A percentile compares a stretch with the other conserved stretches of the same genome.
Evolutionary conservation across 2,329 filamentous ascomycete genomes (phyloP).

Genomic region (Xylaria sp.): DNA sequence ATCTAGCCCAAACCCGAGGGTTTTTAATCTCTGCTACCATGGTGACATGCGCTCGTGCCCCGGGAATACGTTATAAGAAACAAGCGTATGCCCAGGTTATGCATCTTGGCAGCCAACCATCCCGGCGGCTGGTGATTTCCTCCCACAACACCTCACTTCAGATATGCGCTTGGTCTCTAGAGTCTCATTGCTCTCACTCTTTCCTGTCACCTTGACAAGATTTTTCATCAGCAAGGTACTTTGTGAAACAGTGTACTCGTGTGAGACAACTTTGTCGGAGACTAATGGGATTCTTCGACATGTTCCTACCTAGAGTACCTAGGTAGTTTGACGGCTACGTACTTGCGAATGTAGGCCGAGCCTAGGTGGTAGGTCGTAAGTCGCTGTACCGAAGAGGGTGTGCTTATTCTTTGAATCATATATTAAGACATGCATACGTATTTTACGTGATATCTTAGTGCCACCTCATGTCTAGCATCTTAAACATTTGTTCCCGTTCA

Average conservation of each 20-base stretch:
- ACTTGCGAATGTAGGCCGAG: conserved; percentile 11
- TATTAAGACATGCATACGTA: not conserved
- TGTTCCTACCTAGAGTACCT: no score
- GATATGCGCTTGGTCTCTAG: not conserved
- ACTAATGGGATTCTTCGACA: conserved; percentile 6
- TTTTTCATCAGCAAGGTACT: not conserved
- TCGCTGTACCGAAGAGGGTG: conserved; percentile 7
- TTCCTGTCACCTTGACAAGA: not conserved
- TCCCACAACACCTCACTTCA: not conserved
- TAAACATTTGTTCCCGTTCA: not conserved
- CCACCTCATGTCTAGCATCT: not conserved
- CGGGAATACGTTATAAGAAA: no score
- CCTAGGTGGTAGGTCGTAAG: not conserved
- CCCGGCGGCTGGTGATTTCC: not conserved
- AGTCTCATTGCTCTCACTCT: not conserved
- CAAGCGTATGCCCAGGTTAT: no score
- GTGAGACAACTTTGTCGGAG: conserved; percentile 19
- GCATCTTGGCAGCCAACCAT: not conserved
- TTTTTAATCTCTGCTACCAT: no score
- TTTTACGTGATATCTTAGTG: not conserved
- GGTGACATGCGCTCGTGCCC: no score
- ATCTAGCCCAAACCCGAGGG: no score
- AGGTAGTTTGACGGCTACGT: conserved; percentile 21
- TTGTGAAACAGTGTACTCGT: conserved; percentile 8
- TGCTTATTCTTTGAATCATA: not conserved